Evolutionary conservation across 106 monocot genomes (phyloP), one percentile per base, ranked within the genome.

Genomic region (Phalaenopsis aphrodite): DNA sequence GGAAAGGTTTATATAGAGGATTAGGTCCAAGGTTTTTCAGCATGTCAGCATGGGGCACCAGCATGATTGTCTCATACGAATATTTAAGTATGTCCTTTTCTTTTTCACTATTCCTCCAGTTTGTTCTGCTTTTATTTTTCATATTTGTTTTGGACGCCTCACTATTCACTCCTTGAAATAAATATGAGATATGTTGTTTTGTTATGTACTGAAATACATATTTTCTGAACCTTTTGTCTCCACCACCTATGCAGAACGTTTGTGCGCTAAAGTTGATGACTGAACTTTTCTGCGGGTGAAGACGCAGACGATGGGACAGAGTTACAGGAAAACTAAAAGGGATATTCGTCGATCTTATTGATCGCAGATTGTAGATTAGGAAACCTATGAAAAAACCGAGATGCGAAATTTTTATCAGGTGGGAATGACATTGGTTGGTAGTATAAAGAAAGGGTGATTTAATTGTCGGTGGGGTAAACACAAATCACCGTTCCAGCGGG

Each of bases 1-100:
- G 91, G 91, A 94, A 90, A 84, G 94, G 94, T 10, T 85, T 94
- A 6, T 94, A 94, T 68, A 86, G 94, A 81, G 94, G 94, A 23
- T 84, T 94, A 75, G 91, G 88, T 74, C 94, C 94, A 69, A 84
- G 94, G 76, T 91, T 94, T 80, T 75, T 94, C 78, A 92, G 94
- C 91, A 90, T 81, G 84, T 94, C 94, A 42, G 88, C 87, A 46
- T 94, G 94, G 94, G 94, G 94, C 10, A 94, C 94, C 21, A 79
- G 90, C 10, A 94, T 91, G 94, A 94, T 94, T 42, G 87, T 92
- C 77, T 80, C 91, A 75, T 94, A 94, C 37, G 94, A 94, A 79
- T 94, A 90, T 82, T 76, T 94, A 74, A 94, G 94, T 94, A 92
- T 23, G 91, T 1, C 16, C 7, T 12, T 76, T 42, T 76, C 76